phyloP scores from a whole-genome alignment of 805 yeast species.

The Pichia nakasei region DNA sequence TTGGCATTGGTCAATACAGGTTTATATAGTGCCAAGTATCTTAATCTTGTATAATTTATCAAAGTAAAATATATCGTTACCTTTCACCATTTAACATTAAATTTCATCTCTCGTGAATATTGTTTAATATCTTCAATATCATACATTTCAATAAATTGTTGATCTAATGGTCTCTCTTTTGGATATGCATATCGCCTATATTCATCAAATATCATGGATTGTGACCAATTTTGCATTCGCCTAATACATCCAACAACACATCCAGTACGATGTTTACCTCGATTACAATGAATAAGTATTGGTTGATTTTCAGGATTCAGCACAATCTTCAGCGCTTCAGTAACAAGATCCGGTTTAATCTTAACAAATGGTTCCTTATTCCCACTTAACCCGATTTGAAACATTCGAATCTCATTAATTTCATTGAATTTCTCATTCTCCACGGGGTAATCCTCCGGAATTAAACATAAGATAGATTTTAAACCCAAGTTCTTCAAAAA shows the following conservation, averaged over 20 bases:
- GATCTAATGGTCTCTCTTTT: constrained; percentile 90
- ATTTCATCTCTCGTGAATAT: constrained; percentile 40
- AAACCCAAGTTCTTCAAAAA: constrained; percentile 56
- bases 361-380: constrained; percentile 92
- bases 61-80: too few species aligned
- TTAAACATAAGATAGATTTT: constrained; percentile 70
- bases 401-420: constrained; percentile 54
- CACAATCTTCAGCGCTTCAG: constrained; percentile 73
- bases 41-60: constrained; percentile 1
- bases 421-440: constrained; percentile 60
- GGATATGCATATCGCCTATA: constrained; percentile 92
- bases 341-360: constrained; percentile 54
- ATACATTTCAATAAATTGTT: constrained; percentile 88
- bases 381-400: constrained; percentile 90
- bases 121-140: constrained; percentile 54
- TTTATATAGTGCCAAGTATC: constrained; percentile 52
- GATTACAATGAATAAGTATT: constrained; percentile 83
- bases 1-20: constrained; percentile 55
- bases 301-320: constrained; percentile 87
- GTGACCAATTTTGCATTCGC: constrained; percentile 83
- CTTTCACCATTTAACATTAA: constrained; percentile 65
- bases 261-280: constrained; percentile 97
- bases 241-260: constrained; percentile 91
- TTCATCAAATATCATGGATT: constrained; percentile 92
- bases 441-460: constrained; percentile 86